Conservation (phyloP, 345 rosid species). For the Salix suchowensis region DNA sequence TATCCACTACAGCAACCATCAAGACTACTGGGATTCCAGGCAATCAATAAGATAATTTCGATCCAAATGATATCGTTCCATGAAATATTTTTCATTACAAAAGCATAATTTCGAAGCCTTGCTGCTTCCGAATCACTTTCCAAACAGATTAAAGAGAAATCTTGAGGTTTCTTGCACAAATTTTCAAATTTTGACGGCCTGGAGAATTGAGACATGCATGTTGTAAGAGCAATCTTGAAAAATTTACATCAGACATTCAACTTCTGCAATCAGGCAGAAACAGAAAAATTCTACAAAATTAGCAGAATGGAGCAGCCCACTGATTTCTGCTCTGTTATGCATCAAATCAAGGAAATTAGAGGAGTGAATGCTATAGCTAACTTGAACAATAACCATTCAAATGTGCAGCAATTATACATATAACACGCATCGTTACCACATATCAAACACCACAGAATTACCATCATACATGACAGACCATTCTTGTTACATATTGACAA, state of each 20-base stretch:
- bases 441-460: neutral
- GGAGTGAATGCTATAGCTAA: too few relatives aligned
- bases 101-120: too few relatives aligned
- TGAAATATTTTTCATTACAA: too few relatives aligned
- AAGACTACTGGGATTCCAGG: too few relatives aligned
- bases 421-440: too few relatives aligned
- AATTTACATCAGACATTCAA: neutral
- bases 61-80: neutral
- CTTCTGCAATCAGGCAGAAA: neutral
- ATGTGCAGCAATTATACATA: too few relatives aligned
- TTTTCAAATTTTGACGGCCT: neutral
- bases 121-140: neutral
- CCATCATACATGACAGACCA: neutral
- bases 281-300: neutral
- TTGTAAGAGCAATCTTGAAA: neutral
- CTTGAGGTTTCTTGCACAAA: neutral
- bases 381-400: too few relatives aligned
- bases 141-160: neutral
- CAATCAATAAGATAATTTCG: neutral
- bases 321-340: too few relatives aligned
- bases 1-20: neutral
- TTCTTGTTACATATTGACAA: neutral
- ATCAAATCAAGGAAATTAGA: too few relatives aligned
- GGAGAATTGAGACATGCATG: neutral
- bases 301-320: neutral